Evolutionary conservation across 2,329 filamentous ascomycete species (phyloP).

Genomic region (Colletotrichum kahawae): DNA sequence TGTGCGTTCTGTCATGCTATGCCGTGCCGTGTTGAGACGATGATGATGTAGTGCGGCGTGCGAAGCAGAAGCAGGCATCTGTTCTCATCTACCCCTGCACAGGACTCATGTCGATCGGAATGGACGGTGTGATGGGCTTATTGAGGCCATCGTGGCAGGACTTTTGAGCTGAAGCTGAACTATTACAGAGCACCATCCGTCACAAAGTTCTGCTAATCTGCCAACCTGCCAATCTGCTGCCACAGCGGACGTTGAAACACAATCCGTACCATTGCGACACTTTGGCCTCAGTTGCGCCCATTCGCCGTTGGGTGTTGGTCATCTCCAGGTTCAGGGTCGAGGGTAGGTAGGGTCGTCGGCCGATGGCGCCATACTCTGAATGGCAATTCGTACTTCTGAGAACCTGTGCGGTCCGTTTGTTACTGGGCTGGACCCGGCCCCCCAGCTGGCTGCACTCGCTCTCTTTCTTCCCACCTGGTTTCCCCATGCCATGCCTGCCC

Average conservation of each 20-base stretch:
- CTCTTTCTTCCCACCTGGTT: background rate
- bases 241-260: conserved; percentile 1
- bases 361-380: background rate
- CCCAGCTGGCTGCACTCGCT: background rate
- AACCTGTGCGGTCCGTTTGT: background rate
- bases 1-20: background rate
- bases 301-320: background rate
- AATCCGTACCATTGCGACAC: background rate
- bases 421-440: conserved; percentile 2
- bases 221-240: background rate
- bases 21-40: background rate
- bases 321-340: background rate
- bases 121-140: background rate
- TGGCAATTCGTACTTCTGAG: background rate
- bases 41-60: background rate
- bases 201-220: background rate
- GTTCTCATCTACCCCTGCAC: background rate
- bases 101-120: background rate
- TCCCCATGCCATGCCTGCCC: background rate
- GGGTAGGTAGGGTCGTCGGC: background rate
- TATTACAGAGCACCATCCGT: background rate
- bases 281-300: background rate
- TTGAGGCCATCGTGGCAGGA: background rate
- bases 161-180: background rate
- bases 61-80: background rate